Conservation (phyloP, 768 basidiomycete genomes). For the Suillus americanus region DNA sequence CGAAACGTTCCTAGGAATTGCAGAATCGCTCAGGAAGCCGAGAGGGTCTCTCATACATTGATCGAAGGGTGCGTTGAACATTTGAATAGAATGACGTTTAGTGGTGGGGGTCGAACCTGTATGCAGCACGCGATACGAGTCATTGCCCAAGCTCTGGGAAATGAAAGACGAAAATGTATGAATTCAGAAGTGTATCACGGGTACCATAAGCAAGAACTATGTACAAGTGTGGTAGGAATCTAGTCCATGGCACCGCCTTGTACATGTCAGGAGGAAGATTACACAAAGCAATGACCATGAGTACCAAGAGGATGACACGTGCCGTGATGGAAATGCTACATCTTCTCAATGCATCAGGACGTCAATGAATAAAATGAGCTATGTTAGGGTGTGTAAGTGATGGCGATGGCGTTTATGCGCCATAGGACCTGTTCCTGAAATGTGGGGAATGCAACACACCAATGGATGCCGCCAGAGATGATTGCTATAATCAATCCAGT, state of each 20-base stretch:
- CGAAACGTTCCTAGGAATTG: conserved; percentile 57
- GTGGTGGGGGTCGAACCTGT: not conserved
- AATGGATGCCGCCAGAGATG: not conserved
- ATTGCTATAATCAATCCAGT: no score
- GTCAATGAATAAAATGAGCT: no score
- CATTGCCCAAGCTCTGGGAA: not conserved
- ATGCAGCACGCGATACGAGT: not conserved
- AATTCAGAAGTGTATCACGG: not conserved
- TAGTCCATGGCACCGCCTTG: not conserved
- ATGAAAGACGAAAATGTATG: not conserved
- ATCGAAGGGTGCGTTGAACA: not conserved
- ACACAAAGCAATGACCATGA: not conserved
- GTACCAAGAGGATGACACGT: not conserved
- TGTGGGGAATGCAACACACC: not conserved
- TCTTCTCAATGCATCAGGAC: no score
- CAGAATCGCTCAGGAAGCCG: conserved; percentile 57
- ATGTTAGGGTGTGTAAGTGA: no score
- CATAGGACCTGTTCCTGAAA: not conserved
- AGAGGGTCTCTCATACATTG: conserved; percentile 46
- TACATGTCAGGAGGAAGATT: not conserved
- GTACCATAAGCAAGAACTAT: not conserved
- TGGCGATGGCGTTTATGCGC: not conserved
- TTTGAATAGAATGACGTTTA: not conserved
- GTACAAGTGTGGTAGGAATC: not conserved
- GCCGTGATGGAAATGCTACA: not conserved